A percentile compares a stretch with the other conserved stretches of the same genome.
Evolutionary conservation across 768 basidiomycete species (phyloP).

Genomic region (Mycena floridula): DNA sequence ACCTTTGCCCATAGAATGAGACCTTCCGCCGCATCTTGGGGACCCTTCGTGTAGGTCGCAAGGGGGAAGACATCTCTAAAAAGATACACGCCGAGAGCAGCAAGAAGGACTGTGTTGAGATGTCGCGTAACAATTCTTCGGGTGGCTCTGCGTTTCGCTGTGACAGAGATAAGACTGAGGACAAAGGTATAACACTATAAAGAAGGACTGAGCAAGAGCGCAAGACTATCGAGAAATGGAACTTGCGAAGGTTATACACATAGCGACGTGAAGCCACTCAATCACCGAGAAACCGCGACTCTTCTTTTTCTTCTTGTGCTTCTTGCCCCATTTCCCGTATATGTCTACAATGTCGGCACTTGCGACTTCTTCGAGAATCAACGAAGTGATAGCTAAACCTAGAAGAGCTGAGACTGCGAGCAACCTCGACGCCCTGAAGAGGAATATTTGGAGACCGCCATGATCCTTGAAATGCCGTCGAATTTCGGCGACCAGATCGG

Average conservation of each 20-base stretch:
- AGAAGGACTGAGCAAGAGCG: neutral
- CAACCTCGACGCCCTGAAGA: conserved; percentile 39
- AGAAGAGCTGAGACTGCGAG: conserved; percentile 41
- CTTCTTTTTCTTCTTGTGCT: conserved; percentile 15
- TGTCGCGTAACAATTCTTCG: conserved; percentile 32
- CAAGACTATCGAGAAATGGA: neutral
- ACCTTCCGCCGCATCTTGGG: conserved; percentile 44
- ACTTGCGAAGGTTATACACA: conserved; percentile 27
- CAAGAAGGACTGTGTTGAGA: conserved; percentile 40
- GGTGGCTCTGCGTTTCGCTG: conserved; percentile 30
- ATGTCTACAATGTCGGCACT: conserved; percentile 1
- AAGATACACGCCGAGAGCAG: conserved; percentile 39
- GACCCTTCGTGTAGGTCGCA: conserved; percentile 42
- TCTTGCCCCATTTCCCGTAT: conserved; percentile 20
- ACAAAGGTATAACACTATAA: conserved; percentile 38
- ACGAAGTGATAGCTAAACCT: conserved; percentile 38
- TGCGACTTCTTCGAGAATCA: conserved; percentile 25
- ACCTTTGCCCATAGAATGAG: conserved; percentile 49
- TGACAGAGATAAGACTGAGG: conserved; percentile 34
- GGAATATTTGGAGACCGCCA: conserved; percentile 42
- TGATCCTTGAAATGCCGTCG: conserved; percentile 32
- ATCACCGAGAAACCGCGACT: conserved; percentile 10
- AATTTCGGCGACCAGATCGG: too few relatives aligned
- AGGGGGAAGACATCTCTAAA: conserved; percentile 61
- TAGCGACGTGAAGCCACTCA: conserved; percentile 24